Percentiles rank a stretch among this genome's conserved stretches.
These are phyloP conservation scores for Hanseniaspora uvarum DNA, from an alignment of 1,139 yeast species.

Conservation along the genomic window DNA sequence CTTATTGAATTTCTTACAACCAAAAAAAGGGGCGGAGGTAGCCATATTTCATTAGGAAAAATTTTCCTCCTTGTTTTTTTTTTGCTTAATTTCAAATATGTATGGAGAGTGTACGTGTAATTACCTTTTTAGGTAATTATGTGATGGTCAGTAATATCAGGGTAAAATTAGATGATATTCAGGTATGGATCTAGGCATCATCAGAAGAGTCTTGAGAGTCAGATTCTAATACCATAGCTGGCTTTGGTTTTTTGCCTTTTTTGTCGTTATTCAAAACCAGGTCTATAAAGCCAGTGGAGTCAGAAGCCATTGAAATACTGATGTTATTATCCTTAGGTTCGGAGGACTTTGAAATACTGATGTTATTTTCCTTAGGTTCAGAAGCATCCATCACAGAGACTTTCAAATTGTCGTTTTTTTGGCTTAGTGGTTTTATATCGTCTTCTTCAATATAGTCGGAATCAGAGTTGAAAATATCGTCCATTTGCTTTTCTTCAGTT, in stretches of 20 bases:
- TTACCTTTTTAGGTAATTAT: not conserved
- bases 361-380: not conserved
- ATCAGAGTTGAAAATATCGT: slow-evolving; percentile 28
- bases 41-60: not conserved
- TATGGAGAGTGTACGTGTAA: not conserved
- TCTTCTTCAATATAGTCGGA: slow-evolving; percentile 21
- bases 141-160: not conserved
- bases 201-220: slow-evolving; percentile 11
- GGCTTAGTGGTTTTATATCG: slow-evolving; percentile 11
- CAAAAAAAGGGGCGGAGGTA: slow-evolving; percentile 1
- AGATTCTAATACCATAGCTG: slow-evolving; percentile 9
- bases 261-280: not conserved
- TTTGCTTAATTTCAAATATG: not conserved
- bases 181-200: not conserved
- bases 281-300: slow-evolving; percentile 11
- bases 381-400: not conserved
- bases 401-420: not conserved
- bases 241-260: not conserved
- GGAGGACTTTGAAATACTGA: not conserved
- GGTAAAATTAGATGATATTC: not conserved
- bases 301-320: slow-evolving; percentile 1
- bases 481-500: slow-evolving; percentile 19
- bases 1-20: slow-evolving; percentile 2
- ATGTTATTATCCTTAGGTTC: too few species aligned
- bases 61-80: not conserved